Base-by-base conservation (phyloP, 2,329 filamentous ascomycete genomes). In the Acrodontium crateriforme region DNA sequence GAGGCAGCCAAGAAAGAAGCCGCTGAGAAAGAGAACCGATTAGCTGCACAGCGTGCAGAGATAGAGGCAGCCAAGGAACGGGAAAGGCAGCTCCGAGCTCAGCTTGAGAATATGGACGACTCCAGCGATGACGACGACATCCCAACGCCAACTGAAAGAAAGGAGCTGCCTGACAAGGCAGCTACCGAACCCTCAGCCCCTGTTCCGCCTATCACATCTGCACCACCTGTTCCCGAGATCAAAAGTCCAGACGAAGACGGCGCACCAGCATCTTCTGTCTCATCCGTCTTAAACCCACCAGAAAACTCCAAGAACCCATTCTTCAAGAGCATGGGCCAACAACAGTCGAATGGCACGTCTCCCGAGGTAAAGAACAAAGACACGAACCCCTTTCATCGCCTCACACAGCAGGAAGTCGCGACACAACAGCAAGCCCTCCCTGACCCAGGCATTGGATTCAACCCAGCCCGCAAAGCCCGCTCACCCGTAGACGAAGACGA, bases 371-470 rank as follows among this genome's bases (percentile, higher is more conserved):
- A 44, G 21, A 44, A 44, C 24, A 49, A 48, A 31, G 85, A 81
- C n/a, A 95, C 82, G 7, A 98, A 98, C 50, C 89, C 89, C 4
- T 98, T 95, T 73, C 81, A 92, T 54, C 79, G 84, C 31, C 72
- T 92, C 50, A 73, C 78, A 4, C 71, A 78, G 42, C 69, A 81
- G 38, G 65, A 70, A 47, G 47, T 58, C 26, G 53, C 60, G 16
- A 58, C 65, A 65, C 30, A 50, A 58, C 16, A 54, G 57, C 12
- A 55, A 62, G 15, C 33, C 14, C 62, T 70, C 6, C 62, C 67
- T n/a, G 50, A 63, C 32, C 50, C 62, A 35, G 51, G 64, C 27
- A n/a, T n/a, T n/a, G n/a, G n/a, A n/a, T n/a, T n/a, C n/a, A n/a
- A n/a, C n/a, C 56, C 57, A 16, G 52, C 52, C 18, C 67, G 67